phyloP scores from a whole-genome alignment of 805 yeast species.

The Komagataella pseudopastoris region DNA sequence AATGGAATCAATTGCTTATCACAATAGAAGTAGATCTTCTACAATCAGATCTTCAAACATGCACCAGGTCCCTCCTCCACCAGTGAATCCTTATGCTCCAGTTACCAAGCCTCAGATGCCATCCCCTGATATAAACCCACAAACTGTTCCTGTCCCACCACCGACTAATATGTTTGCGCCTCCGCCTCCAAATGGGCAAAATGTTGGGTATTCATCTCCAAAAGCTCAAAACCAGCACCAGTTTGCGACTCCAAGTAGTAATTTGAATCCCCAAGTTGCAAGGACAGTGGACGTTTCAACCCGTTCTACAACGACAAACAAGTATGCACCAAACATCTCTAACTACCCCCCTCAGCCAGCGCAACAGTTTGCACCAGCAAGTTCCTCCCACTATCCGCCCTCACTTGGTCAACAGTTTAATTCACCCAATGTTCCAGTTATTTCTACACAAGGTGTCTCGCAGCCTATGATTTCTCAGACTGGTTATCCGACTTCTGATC shows the following conservation, averaged over 20 bases:
- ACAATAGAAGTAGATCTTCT: constrained; percentile 1
- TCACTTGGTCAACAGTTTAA: not conserved
- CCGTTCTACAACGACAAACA: not conserved
- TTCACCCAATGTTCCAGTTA: not conserved
- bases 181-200: not conserved
- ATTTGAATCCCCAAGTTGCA: not conserved
- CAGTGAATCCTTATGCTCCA: not conserved
- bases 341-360: not conserved
- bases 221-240: not conserved
- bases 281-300: not conserved
- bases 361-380: not conserved
- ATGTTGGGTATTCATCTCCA: not conserved
- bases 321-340: not conserved
- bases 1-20: constrained; percentile 2
- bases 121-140: not conserved
- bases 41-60: not conserved
- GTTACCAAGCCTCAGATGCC: not conserved
- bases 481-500: not conserved
- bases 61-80: constrained; percentile 1
- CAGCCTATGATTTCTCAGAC: not conserved
- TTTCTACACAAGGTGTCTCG: not conserved
- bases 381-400: not conserved
- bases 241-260: not conserved
- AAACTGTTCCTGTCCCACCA: not conserved
- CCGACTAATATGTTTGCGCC: not conserved